Base-by-base conservation (phyloP, 331 rosid genomes). In the Telfairia occidentalis region DNA sequence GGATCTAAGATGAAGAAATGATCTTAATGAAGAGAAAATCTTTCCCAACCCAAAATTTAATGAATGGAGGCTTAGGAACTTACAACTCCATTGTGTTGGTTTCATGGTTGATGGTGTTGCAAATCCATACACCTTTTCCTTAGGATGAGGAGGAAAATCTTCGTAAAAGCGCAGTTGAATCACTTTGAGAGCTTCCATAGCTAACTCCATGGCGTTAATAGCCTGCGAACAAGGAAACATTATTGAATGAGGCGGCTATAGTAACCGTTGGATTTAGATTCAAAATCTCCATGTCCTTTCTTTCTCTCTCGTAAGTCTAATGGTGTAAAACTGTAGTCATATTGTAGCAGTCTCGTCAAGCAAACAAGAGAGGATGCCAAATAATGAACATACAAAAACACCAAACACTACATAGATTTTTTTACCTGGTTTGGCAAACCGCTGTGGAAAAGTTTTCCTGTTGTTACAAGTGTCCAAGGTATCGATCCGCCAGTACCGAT, bases 61-160 rank as follows among this genome's bases (percentile, higher is more conserved):
- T 75, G 38, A 69, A 64, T 34, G 49, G 23, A 69, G 11, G 54
- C 73, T 49, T 38, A 7, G 72, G 18, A 82, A 85, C 97, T 87
- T 82, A 92, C 98, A 89, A 50, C 82, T 90, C 98, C 98, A 93
- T 65, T 90, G 97, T 64, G 98, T 90, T 84, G 97, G 97, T 81
- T 93, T 93, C 92, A 93, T 89, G 76, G 98, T 93, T 77, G 97
- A 90, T 23, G 96, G 94, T 29, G 96, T 90, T n/a, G 92, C 98
- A 77, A 85, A 93, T 81, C 92, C 92, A 60, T 87, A 90, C 61
- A 85, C 80, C 72, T 82, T 79, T 70, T 93, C 98, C 82, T 83
- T 76, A 29, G 92, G 89, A 86, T 93, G 98, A 67, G 97, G 92
- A 74, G 97, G 98, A 82, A 89, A 93, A 73, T 93, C 97, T 77